Percentiles rank a stretch among this genome's conserved stretches.
These are phyloP conservation scores for Lecanicillium sp. DNA, from an alignment of 2,329 filamentous ascomycete genomes.

Conservation along the genomic window DNA sequence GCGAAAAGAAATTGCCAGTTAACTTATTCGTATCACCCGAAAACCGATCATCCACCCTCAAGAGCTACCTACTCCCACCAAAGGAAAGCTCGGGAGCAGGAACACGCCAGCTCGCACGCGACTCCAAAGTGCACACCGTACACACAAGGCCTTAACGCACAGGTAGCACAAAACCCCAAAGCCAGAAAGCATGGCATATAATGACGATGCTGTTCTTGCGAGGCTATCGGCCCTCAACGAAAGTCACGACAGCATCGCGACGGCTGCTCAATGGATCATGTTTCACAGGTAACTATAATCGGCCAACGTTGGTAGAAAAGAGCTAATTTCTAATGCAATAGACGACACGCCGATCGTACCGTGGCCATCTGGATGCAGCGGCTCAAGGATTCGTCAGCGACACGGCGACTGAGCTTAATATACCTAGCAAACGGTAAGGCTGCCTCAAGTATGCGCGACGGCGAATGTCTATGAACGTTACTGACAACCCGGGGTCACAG, in stretches of 20 bases:
- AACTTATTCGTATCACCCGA: no score
- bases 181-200: conserved; percentile 69
- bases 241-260: conserved; percentile 93
- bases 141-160: no score
- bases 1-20: no score
- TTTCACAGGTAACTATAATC: conserved; percentile 70
- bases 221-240: conserved; percentile 95
- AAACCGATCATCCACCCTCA: no score
- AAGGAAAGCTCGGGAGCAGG: no score
- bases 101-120: no score
- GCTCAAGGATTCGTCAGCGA: conserved; percentile 76
- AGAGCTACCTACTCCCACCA: no score
- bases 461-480: background rate
- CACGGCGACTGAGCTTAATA: conserved; percentile 81
- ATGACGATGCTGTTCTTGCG: conserved; percentile 87
- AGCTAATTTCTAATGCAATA: conserved; percentile 25
- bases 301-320: conserved; percentile 4
- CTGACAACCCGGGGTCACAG: conserved; percentile 33
- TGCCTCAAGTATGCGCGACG: background rate
- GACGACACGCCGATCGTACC: conserved; percentile 85
- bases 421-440: conserved; percentile 84
- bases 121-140: no score
- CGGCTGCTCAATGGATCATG: conserved; percentile 98
- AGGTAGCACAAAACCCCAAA: conserved; percentile 12
- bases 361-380: conserved; percentile 87